Base-by-base conservation (phyloP, 805 yeast species). In the Wickerhamiella cacticola region DNA sequence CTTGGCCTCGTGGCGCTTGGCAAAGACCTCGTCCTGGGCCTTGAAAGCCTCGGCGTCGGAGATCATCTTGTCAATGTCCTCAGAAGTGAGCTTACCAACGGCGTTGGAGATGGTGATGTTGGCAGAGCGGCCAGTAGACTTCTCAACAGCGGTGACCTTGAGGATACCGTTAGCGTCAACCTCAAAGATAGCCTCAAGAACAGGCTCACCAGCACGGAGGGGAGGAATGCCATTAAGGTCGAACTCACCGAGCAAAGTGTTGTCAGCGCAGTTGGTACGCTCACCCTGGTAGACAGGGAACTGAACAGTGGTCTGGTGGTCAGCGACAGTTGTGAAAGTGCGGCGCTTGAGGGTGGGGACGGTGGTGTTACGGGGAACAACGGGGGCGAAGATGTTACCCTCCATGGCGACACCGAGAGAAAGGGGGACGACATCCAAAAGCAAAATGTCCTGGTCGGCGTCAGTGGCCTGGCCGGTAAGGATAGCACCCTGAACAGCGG, bases 161-260 rank as follows among this genome's bases (percentile, higher is more conserved):
- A 88, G 76, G 72, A 88, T 88, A 75, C 96, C 96, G 71, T 88
- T 88, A 57, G 96, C 96, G 69, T 88, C 97, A 63, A 88, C 75
- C 69, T 88, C 96, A 66, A 88, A 88, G 63, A 95, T 88, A 58
- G 88, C 96, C 77, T 88, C 96, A 61, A 88, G 81, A 74, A 87
- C 95, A 65, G 96, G 96, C 57, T 83, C 94, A 77, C 96, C 96
- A 74, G 96, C 86, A 73, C 96, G 96, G 41, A 96, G 96, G 60
- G 96, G 96, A 64, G 96, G 96, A 56, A 88, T 88, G 68, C 96
- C 96, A 58, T 92, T 71, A 63, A 88, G 80, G 73, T 88, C 96
- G 71, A 88, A 88, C 74, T 88, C 88, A 77, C 96, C 97, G 64
- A 88, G 80, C 68, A 87, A 70, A 78, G 87, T 88, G 82, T 88